phyloP scores from a whole-genome alignment of 208 protist genomes.

The Wallacemonas sp. region DNA sequence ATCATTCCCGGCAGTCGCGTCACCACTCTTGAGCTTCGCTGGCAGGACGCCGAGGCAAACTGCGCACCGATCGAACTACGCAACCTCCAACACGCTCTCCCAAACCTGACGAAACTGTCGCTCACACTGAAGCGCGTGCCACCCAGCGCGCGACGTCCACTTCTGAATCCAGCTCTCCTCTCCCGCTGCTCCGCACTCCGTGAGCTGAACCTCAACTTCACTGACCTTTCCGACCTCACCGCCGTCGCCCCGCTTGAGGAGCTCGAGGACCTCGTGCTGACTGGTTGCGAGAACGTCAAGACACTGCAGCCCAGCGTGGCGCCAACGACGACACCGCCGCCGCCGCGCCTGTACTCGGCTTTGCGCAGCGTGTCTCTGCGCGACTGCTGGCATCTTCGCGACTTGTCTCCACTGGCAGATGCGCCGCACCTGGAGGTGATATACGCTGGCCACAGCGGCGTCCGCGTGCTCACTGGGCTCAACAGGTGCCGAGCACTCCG shows the following conservation, averaged over 20 bases:
- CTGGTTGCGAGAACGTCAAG: not conserved
- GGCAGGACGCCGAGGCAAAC: not conserved
- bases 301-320: not conserved
- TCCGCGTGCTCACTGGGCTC: not conserved
- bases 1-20: not conserved
- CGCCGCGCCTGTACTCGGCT: not conserved
- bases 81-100: not conserved
- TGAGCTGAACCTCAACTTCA: not conserved
- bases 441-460: not conserved
- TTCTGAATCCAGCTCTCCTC: not conserved
- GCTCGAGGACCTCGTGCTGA: not conserved
- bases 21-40: not conserved
- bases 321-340: no score
- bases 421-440: not conserved
- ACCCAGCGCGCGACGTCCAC: not conserved
- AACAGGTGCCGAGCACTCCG: no score
- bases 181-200: not conserved
- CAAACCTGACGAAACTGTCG: not conserved
- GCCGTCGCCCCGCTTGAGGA: not conserved
- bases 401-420: not conserved
- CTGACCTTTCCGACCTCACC: not conserved
- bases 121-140: not conserved
- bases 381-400: not conserved
- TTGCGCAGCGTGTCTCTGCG: not conserved
- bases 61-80: not conserved